Evolutionary conservation across 768 basidiomycete genomes (phyloP), one percentile per base, ranked within the genome.

Genomic region (Panaeolus papilionaceus): DNA sequence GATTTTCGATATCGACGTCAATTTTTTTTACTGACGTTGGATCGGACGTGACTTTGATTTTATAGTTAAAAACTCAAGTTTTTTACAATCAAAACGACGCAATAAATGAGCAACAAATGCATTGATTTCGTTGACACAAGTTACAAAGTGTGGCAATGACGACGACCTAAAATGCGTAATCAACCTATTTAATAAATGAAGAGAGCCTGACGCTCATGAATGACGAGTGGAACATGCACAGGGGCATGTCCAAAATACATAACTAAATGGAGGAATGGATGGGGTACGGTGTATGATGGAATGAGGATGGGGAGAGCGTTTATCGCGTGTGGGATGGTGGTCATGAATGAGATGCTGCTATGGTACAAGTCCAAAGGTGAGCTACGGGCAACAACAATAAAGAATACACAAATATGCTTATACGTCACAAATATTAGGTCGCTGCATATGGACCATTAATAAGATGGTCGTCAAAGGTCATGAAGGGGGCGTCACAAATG

Each of bases 401-500:
- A 58, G 33, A 58, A 33, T 58, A 58, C 54, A 58, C 54, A 58
- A 58, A 58, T 58, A 58, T 58, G 33, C 54, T 58, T 58, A 58
- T 51, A 51, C 33, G 5, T 58, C 54, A 58, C 54, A 58, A 58
- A 58, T 58, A 58, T 58, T 58, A 58, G 54, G 54, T 58, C 54
- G 54, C 54, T 58, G 54, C 54, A 58, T 58, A 58, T 6, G 54
- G 54, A 58, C 54, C 54, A 58, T 58, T 58, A 58, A 58, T 58
- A 58, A 58, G 54, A 58, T 58, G 54, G 54, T 58, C 54, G 33
- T 58, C 54, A 69, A 66, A 69, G 64, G 63, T 71, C 71, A 61
- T 71, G 67, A 71, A 70, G 54, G 61, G 64, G 70, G 66, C 68
- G 68, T 68, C 67, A 66, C 67, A 63, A 58, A 64, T 65, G 38